Evolutionary conservation across 2,329 filamentous ascomycete genomes (phyloP).

Genomic region (Nemania sp.): DNA sequence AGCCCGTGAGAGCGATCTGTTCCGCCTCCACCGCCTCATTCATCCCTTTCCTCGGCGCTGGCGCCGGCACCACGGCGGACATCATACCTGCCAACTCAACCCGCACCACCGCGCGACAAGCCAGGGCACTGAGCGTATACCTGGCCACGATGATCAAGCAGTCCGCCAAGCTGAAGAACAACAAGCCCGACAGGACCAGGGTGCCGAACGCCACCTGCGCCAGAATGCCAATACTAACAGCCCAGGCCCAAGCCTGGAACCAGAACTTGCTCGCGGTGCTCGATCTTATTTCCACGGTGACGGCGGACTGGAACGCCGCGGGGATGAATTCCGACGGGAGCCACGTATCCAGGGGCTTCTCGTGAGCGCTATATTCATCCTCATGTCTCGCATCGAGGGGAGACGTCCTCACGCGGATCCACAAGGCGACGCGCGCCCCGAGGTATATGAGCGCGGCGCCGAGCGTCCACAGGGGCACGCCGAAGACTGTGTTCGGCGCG

Average conservation of each 20-base stretch:
- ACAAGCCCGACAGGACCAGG: slow-evolving; percentile 32
- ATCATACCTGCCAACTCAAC: slow-evolving; percentile 28
- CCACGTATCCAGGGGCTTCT: slow-evolving; percentile 17
- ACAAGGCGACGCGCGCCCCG: slow-evolving; percentile 20
- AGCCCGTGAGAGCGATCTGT: slow-evolving; percentile 14
- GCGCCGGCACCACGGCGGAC: slow-evolving; percentile 5
- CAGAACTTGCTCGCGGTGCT: slow-evolving; percentile 11
- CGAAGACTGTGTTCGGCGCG: slow-evolving; percentile 29
- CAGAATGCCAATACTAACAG: slow-evolving; percentile 27
- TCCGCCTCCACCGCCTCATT: slow-evolving; percentile 7
- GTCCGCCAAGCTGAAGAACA: slow-evolving; percentile 29
- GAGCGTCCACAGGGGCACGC: slow-evolving; percentile 35
- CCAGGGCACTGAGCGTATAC: slow-evolving; percentile 23
- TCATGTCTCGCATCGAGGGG: slow-evolving; percentile 1
- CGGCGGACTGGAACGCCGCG: slow-evolving; percentile 26
- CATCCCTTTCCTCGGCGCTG: neutral
- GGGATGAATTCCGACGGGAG: slow-evolving; percentile 28
- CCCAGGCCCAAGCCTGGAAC: slow-evolving; percentile 28
- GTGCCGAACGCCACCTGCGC: slow-evolving; percentile 33
- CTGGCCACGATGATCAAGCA: slow-evolving; percentile 23
- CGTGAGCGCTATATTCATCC: neutral
- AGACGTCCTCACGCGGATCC: slow-evolving; percentile 23
- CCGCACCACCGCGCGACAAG: slow-evolving; percentile 26
- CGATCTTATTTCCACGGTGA: slow-evolving; percentile 18
- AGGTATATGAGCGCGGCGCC: slow-evolving; percentile 31